Evolutionary conservation across 2,329 filamentous ascomycete species (phyloP), one percentile per base, ranked within the genome.

Genomic region (Scedosporium apiospermum): DNA sequence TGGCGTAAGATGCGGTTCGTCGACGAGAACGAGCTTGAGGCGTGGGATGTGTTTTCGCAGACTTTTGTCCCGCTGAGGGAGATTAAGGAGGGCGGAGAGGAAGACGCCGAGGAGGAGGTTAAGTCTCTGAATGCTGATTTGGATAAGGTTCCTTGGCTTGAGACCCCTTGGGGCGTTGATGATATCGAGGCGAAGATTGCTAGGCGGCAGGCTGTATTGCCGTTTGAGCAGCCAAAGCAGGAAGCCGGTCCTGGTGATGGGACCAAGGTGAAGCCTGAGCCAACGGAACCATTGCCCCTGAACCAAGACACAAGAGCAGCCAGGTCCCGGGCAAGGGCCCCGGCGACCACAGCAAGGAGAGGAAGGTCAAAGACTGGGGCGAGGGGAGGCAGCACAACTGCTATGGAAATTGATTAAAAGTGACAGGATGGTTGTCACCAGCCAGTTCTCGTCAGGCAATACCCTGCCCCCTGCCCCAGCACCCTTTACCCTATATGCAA

Each of bases 1-100:
- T 99, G 95, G 95, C 83, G 85, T 66, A 84, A 81, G 65, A 82
- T 96, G 73, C 81, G 85, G 65, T 97, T 93, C 78, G 82, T 89
- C 60, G 90, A 96, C 71, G 91, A 96, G 73, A 88, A 95, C 69
- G 85, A 86, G 62, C 82, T 86, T 65, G 83, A 85, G 63, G 87
- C 91, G 3, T 96, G 90, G 85, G 82, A 85, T 34, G 82, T 87
- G 38, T 96, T 92, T 73, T 82, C 88, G 63, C 84, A 89, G 67
- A 88, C 86, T 65, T 82, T 96, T 66, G 88, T 64, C 21, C 65
- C 65, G 30, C 12, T 60, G n/a, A 18, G 60, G 18, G 49, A 51
- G 26, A 30, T 61, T 23, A 57, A 55, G 21, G 60, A 61, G 18
- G 27, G 26, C n/a, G 58, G 23, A 18, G 53, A 57, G 23, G 41